phyloP scores from a whole-genome alignment of 305 asterid genomes.

The Fraxinus floribunda region DNA sequence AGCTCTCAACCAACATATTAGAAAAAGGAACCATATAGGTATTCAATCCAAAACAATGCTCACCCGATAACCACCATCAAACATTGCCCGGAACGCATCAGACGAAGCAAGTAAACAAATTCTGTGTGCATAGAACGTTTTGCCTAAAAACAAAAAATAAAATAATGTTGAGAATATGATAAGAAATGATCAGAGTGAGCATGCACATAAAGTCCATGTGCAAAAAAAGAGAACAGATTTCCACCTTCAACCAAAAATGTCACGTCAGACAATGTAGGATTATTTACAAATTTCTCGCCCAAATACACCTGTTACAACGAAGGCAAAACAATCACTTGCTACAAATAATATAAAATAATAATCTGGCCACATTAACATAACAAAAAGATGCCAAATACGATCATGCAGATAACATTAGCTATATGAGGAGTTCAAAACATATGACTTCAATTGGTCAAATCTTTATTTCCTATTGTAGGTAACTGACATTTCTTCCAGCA shows the following conservation, averaged over 20 bases:
- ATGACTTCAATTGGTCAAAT: not conserved
- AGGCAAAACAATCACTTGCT: not conserved
- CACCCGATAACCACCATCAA: conserved; percentile 99
- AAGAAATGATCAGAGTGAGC: not conserved
- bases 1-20: not conserved
- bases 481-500: conserved; percentile 1
- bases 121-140: conserved; percentile 94
- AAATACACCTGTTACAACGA: conserved; percentile 74
- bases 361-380: not conserved
- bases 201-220: conserved; percentile 6
- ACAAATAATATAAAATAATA: not conserved
- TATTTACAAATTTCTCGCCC: conserved; percentile 94
- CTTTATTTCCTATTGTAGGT: not conserved
- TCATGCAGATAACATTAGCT: conserved; percentile 8
- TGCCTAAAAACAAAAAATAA: conserved; percentile 48
- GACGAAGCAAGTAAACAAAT: conserved; percentile 97
- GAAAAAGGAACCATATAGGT: conserved; percentile 5
- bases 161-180: conserved; percentile 1
- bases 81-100: conserved; percentile 99
- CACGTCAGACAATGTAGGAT: conserved; percentile 88
- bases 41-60: conserved; percentile 28
- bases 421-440: not conserved
- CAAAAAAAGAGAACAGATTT: conserved; percentile 20
- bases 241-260: conserved; percentile 96
- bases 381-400: not conserved